Conservation (phyloP, 257 asterid species). For the Voacanga thouarsii region DNA sequence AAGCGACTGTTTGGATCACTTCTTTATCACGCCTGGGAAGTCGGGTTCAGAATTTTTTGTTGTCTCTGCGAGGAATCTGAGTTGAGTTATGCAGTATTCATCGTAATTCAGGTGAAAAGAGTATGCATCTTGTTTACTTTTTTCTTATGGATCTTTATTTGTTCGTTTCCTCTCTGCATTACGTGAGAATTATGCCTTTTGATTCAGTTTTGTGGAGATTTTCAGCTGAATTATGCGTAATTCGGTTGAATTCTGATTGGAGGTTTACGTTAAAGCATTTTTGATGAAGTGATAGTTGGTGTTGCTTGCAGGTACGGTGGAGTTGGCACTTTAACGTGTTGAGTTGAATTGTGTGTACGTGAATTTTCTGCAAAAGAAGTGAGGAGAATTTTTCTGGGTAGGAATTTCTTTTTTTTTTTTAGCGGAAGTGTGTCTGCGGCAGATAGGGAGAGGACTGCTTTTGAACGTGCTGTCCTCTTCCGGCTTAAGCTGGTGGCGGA, state of each 20-base stretch:
- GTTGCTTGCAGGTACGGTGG: conserved; percentile 9
- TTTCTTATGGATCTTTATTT: conserved; percentile 25
- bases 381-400: background rate
- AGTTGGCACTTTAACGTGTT: background rate
- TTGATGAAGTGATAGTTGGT: background rate
- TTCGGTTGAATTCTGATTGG: conserved; percentile 34
- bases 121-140: conserved; percentile 26
- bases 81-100: conserved; percentile 47
- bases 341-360: background rate
- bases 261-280: conserved; percentile 24
- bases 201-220: background rate
- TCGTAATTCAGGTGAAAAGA: conserved; percentile 29
- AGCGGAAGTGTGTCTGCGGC: background rate
- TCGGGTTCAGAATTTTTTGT: conserved; percentile 4
- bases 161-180: background rate
- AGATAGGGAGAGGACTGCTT: background rate
- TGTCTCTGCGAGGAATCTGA: conserved; percentile 35
- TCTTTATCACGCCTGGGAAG: conserved; percentile 29
- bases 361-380: background rate
- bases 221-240: conserved; percentile 29
- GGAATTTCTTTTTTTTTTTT: background rate
- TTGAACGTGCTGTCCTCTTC: background rate
- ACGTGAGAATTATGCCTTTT: conserved; percentile 12
- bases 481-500: conserved; percentile 23
- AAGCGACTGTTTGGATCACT: conserved; percentile 45